Base-by-base conservation (phyloP, 2,329 filamentous ascomycete genomes). In the Fusarium albosuccineum region DNA sequence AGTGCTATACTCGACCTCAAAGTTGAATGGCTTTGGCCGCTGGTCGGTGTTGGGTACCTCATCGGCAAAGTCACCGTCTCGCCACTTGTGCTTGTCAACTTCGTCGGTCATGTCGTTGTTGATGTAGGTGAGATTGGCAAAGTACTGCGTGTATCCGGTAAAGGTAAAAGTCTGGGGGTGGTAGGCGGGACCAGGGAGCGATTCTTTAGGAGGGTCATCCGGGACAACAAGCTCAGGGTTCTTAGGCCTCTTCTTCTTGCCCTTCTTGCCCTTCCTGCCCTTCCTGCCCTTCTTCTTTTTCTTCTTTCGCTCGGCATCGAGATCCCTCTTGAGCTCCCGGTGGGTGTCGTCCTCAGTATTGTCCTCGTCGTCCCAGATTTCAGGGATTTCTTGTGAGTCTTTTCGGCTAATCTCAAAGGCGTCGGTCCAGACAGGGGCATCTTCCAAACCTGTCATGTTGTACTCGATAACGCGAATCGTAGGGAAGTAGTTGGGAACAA, bases 401-500 rank as follows among this genome's bases (percentile, higher is more conserved):
- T 63, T 49, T 14, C 45, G 40, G 8, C 54, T 57, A 36, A 59
- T n/a, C 16, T 73, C 60, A 17, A 71, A 72, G 2, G 73, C 57
- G 50, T 82, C 82, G 1, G 72, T 66, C 86, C 86, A 88, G 2
- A 82, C 78, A 1, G 80, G 74, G 0, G 77, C 70, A 53, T 87
- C 73, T 67, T 93, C 91, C 4, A 97, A 77, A 0, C 93, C 93
- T 0, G 85, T 92, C 56, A 93, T 93, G 76, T 99, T 98, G 83
- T 98, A 99, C 74, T 97, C 93, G 67, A 95, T 84, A n/a, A 99
- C 86, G n/a, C 94, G 88, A 33, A 97, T 79, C 1, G 92, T 94
- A 0, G 95, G 96, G 68, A 94, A 96, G 78, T 93, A 97, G 75
- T 96, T 97, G 7, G 95, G 96, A 9, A 98, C 92, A 37, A 99